phyloP scores from a whole-genome alignment of 352 stramenopile genomes.

The Pythium brassicae region DNA sequence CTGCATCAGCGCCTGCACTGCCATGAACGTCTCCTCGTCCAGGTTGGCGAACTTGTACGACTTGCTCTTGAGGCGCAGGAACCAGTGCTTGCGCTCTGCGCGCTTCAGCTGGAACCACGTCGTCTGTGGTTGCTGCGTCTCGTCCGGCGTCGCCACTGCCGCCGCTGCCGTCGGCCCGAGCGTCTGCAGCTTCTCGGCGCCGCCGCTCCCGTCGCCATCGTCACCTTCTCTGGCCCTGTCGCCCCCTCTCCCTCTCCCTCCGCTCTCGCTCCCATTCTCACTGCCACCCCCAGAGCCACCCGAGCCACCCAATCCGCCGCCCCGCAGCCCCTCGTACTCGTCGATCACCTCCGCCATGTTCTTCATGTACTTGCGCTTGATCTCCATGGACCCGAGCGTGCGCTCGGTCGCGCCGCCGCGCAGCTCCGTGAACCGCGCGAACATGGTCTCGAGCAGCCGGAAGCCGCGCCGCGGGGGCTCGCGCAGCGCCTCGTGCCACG shows the following conservation, averaged over 20 bases:
- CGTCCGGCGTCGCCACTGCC: too few relatives aligned
- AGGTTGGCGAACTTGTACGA: conserved; percentile 5
- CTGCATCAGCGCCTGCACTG: conserved; percentile 1
- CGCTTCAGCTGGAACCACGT: conserved; percentile 7
- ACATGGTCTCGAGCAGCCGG: conserved; percentile 10
- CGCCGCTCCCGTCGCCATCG: too few relatives aligned
- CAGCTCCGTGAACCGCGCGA: conserved; percentile 7
- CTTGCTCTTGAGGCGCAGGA: neutral
- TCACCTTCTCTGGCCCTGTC: too few relatives aligned
- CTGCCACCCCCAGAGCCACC: too few relatives aligned
- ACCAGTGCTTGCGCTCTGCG: neutral
- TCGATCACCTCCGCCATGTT: conserved; percentile 10
- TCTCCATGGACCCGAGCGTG: conserved; percentile 7
- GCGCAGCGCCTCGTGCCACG: conserved; percentile 3
- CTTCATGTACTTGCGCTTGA: conserved; percentile 16
- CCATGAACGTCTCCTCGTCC: neutral
- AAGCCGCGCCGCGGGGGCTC: conserved; percentile 5
- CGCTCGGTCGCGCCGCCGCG: conserved; percentile 1
- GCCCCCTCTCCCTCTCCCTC: too few relatives aligned
- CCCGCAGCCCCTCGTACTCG: neutral
- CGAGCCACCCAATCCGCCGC: neutral
- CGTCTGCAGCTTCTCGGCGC: too few relatives aligned
- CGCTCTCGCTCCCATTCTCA: too few relatives aligned
- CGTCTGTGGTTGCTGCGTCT: neutral
- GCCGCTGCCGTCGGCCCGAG: too few relatives aligned